Evolutionary conservation across 495 filamentous ascomycete species (phyloP).

Genomic region (Aspergillus indologenus): DNA sequence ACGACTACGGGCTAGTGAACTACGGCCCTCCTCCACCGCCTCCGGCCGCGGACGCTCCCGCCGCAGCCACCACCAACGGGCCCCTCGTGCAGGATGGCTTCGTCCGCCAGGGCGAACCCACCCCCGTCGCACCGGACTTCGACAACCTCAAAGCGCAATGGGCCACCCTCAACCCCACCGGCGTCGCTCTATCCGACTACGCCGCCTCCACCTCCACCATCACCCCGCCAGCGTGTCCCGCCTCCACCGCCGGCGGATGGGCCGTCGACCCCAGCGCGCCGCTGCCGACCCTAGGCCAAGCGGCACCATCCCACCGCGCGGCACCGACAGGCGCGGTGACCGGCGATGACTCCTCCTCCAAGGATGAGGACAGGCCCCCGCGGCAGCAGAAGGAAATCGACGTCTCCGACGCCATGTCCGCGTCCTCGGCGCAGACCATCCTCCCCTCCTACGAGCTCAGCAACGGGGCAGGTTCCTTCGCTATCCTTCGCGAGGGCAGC

Average conservation of each 20-base stretch:
- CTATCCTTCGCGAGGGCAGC: background rate
- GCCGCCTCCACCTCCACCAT: slow-evolving; percentile 55
- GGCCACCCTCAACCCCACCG: slow-evolving; percentile 67
- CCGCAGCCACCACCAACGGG: slow-evolving; percentile 32
- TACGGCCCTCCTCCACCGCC: slow-evolving; percentile 53
- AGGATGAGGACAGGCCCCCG: background rate
- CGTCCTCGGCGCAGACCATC: background rate
- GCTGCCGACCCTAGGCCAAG: slow-evolving; percentile 63
- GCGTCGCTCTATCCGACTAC: slow-evolving; percentile 63
- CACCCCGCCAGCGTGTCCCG: slow-evolving; percentile 60
- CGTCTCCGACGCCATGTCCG: background rate
- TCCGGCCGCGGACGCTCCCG: slow-evolving; percentile 26
- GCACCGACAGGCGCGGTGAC: background rate
- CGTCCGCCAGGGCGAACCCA: slow-evolving; percentile 68
- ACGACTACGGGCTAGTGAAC: slow-evolving; percentile 79
- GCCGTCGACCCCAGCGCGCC: slow-evolving; percentile 62
- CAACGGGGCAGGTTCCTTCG: slow-evolving; percentile 1
- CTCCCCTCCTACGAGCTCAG: slow-evolving; percentile 3
- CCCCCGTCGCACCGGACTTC: slow-evolving; percentile 73
- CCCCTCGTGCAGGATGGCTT: slow-evolving; percentile 58
- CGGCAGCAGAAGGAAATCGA: background rate
- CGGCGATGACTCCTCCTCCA: background rate
- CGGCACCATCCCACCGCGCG: slow-evolving; percentile 6
- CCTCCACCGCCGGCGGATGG: slow-evolving; percentile 68
- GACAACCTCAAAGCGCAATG: slow-evolving; percentile 72